Base-by-base conservation (phyloP, 495 filamentous ascomycete genomes). In the Trichoderma virens region DNA sequence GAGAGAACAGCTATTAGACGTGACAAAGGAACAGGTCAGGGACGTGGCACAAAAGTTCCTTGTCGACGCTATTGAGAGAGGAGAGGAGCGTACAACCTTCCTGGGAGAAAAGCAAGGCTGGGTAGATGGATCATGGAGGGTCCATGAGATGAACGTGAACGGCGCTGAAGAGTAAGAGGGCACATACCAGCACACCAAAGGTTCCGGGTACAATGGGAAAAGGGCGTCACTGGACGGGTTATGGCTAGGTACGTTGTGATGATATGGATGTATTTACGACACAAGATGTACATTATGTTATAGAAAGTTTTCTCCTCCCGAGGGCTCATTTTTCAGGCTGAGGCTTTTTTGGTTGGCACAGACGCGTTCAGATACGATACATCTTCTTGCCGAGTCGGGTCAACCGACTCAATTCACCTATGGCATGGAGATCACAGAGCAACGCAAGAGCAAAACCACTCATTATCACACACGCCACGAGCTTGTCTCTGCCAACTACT, bases 51-150 rank as follows among this genome's bases (percentile, higher is more conserved):
- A 96, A 68, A 81, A 85, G 66, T 96, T 89, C 72, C 75, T 97
- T 65, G 86, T 96, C 32, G 84, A 93, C 20, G 85, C 80, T n/a
- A 77, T 88, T 63, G 70, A 82, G 18, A 75, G 75, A 51, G 65
- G 76, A 14, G 74, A 80, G 62, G 79, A 80, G 59, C 77, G 80
- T 68, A 67, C 91, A 69, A 86, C 86, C 51, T 86, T 98, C 43
- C 82, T 98, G 2, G 94, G 94, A 34, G 88, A 96, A 79, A 89
- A 85, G 79, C 91, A 87, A 67, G 86, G 87, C 31, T 96, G 90
- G 88, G 82, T 87, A 64, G 81, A 83, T 69, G 66, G 68, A 38
- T 75, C 75, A 28, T 85, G 82, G 82, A 73, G 75, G 31, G 71
- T 79, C 59, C 78, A 74, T 60, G 80, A 84, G 64, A 79, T 85